A percentile compares a stretch with the other conserved stretches of the same genome.
Evolutionary conservation across 148 eudicot species (phyloP).

Genomic region (Silene conica): DNA sequence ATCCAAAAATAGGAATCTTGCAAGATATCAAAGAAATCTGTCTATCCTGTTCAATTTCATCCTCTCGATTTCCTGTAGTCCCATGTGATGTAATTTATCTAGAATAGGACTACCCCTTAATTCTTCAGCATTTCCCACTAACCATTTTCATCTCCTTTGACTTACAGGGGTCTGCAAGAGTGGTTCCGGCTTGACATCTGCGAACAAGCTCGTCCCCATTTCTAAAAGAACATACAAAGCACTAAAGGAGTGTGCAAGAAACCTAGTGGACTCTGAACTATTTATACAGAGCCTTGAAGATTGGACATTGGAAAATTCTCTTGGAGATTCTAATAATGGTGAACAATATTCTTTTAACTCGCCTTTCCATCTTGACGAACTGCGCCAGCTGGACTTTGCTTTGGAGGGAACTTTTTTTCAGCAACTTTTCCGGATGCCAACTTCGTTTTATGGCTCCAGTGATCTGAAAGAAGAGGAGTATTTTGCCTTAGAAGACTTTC

Average conservation of each 20-base stretch:
- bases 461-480: slow-evolving; percentile 60
- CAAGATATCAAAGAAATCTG: no score
- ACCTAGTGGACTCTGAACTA: slow-evolving; percentile 47
- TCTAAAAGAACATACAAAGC: slow-evolving; percentile 48
- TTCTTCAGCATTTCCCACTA: not conserved
- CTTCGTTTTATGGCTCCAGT: slow-evolving; percentile 39
- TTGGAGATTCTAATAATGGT: slow-evolving; percentile 34
- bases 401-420: slow-evolving; percentile 63
- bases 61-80: not conserved
- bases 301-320: slow-evolving; percentile 53
- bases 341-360: slow-evolving; percentile 44
- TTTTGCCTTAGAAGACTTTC: slow-evolving; percentile 67
- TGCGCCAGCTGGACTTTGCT: slow-evolving; percentile 64
- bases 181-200: slow-evolving; percentile 40
- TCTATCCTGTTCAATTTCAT: not conserved
- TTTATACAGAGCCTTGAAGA: slow-evolving; percentile 57
- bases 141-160: slow-evolving; percentile 2
- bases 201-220: slow-evolving; percentile 43
- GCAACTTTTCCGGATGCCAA: slow-evolving; percentile 80
- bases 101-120: not conserved
- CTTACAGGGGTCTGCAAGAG: slow-evolving; percentile 44
- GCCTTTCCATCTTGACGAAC: slow-evolving; percentile 60
- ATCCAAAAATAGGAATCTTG: no score
- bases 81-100: not conserved
- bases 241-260: slow-evolving; percentile 49